A percentile compares a stretch with the other conserved stretches of the same genome.
Evolutionary conservation across 2,329 filamentous ascomycete genomes (phyloP).

Genomic region (Cercospora zeae-maydis): DNA sequence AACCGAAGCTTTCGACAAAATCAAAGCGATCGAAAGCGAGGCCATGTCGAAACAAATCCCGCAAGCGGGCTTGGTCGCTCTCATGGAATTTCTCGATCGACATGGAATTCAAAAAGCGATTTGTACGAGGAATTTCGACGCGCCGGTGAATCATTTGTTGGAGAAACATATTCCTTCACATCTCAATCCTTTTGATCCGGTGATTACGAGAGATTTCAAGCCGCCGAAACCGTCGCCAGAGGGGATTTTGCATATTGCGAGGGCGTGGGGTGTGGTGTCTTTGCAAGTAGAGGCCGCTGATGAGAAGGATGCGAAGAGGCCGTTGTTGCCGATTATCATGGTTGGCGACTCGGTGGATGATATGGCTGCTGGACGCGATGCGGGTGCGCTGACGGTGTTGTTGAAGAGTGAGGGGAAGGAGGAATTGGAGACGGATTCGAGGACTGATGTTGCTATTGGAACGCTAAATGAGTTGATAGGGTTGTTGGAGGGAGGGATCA

Average conservation of each 20-base stretch:
- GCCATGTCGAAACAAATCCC: slow-evolving; percentile 78
- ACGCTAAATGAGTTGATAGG: slow-evolving; percentile 35
- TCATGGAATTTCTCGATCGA: slow-evolving; percentile 79
- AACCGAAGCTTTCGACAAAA: slow-evolving; percentile 61
- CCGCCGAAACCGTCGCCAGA: slow-evolving; percentile 86
- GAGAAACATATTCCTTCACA: slow-evolving; percentile 67
- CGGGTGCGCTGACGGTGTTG: slow-evolving; percentile 87
- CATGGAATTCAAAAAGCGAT: slow-evolving; percentile 71
- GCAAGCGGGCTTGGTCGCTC: slow-evolving; percentile 70
- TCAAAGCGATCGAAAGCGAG: slow-evolving; percentile 73
- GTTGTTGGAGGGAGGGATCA: slow-evolving; percentile 27
- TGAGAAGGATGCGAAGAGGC: slow-evolving; percentile 16
- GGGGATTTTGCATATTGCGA: slow-evolving; percentile 81
- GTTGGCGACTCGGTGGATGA: slow-evolving; percentile 74
- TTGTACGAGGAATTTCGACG: slow-evolving; percentile 90
- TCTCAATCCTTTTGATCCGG: slow-evolving; percentile 61
- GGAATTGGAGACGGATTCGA: slow-evolving; percentile 34
- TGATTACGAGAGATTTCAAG: slow-evolving; percentile 78
- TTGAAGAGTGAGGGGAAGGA: slow-evolving; percentile 47
- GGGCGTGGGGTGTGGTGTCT: slow-evolving; percentile 61
- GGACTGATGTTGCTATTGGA: slow-evolving; percentile 36
- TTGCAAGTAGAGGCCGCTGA: slow-evolving; percentile 27
- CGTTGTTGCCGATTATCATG: slow-evolving; percentile 46
- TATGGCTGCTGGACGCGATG: slow-evolving; percentile 78
- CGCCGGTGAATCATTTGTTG: slow-evolving; percentile 71